Conservation (phyloP, 2,329 filamentous ascomycete genomes). For the Stemphylium lycopersici region DNA sequence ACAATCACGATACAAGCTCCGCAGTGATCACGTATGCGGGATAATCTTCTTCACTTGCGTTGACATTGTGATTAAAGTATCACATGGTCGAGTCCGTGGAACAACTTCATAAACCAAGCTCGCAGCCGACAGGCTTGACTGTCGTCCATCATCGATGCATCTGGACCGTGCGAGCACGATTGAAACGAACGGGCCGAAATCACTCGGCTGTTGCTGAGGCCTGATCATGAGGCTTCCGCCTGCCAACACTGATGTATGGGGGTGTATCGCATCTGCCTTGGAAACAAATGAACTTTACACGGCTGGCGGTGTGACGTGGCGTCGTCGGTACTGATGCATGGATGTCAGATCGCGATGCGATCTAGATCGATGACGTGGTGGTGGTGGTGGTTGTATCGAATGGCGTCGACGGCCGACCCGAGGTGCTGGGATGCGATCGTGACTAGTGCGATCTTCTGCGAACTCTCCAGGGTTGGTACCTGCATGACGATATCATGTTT, state of each 20-base stretch:
- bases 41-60: too few species aligned
- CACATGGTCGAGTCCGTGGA: too few species aligned
- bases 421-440: slow-evolving; percentile 24
- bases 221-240: background rate
- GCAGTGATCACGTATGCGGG: too few species aligned
- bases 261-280: too few species aligned
- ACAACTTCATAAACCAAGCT: too few species aligned
- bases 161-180: background rate
- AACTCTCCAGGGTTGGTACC: slow-evolving; percentile 8
- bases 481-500: slow-evolving; percentile 12
- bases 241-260: background rate
- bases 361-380: slow-evolving; percentile 58
- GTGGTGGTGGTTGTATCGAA: slow-evolving; percentile 57
- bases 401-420: slow-evolving; percentile 56
- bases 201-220: background rate
- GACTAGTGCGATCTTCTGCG: slow-evolving; percentile 6
- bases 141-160: too few species aligned
- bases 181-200: background rate
- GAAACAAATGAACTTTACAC: background rate
- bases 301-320: background rate
- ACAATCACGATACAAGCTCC: too few species aligned
- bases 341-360: slow-evolving; percentile 55
- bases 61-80: too few species aligned
- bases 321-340: slow-evolving; percentile 20
- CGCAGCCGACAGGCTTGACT: too few species aligned